These are phyloP conservation scores for Cercospora sp. DNA, from an alignment of 2,329 filamentous ascomycete species.

Conservation along the genomic window DNA sequence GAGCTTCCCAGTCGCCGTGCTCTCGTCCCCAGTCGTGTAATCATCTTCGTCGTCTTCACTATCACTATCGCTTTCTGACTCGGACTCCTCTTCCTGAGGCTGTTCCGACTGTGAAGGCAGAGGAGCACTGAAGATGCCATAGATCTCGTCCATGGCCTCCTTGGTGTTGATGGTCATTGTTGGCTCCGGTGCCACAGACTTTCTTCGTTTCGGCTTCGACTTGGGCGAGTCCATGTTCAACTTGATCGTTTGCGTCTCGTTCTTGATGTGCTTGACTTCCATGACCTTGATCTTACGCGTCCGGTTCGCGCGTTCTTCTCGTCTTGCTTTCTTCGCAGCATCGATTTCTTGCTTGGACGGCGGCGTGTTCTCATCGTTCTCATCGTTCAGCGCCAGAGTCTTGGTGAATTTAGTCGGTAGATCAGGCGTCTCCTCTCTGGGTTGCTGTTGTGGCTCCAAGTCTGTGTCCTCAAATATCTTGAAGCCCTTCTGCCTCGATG, in stretches of 20 bases:
- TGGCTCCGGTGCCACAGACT: slow-evolving; percentile 73
- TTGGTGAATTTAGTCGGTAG: slow-evolving; percentile 32
- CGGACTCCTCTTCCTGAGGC: slow-evolving; percentile 59
- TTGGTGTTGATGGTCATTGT: slow-evolving; percentile 97
- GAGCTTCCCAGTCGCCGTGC: slow-evolving; percentile 70
- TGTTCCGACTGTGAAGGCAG: slow-evolving; percentile 54
- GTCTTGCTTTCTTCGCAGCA: slow-evolving; percentile 50
- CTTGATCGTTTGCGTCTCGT: slow-evolving; percentile 90
- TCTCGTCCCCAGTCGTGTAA: slow-evolving; percentile 71
- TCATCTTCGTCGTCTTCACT: slow-evolving; percentile 47
- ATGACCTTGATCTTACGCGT: slow-evolving; percentile 68
- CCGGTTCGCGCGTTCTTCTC: slow-evolving; percentile 52
- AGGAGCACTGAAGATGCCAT: slow-evolving; percentile 93
- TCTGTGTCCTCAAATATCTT: slow-evolving; percentile 38
- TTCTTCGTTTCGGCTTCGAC: slow-evolving; percentile 81
- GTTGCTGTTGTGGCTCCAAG: slow-evolving; percentile 16
- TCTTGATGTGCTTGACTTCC: slow-evolving; percentile 70
- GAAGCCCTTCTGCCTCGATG: slow-evolving; percentile 37
- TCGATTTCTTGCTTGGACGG: slow-evolving; percentile 40
- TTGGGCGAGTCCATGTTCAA: slow-evolving; percentile 84
- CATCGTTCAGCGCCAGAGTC: slow-evolving; percentile 40
- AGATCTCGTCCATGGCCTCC: slow-evolving; percentile 95
- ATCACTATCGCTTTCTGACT: slow-evolving; percentile 61
- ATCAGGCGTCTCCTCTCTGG: slow-evolving; percentile 19
- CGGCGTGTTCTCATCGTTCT: slow-evolving; percentile 52